Percentiles rank a stretch among this genome's conserved stretches.
phyloP scores from a whole-genome alignment of 169 alveolate species.

The Cryptosporidium xiaoi region DNA sequence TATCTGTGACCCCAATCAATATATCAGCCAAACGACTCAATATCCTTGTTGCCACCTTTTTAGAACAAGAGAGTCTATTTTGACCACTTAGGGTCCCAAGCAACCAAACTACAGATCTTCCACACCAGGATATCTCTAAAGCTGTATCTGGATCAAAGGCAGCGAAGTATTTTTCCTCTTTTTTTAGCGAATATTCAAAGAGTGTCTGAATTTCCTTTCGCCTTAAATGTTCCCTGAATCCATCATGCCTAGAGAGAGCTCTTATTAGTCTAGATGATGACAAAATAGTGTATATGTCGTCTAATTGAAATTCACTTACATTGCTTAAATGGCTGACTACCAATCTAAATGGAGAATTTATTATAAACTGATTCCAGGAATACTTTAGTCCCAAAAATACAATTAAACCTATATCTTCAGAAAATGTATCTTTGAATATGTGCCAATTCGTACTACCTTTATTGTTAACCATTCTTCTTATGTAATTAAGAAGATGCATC shows the following conservation, averaged over 20 bases:
- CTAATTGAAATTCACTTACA: slow-evolving; percentile 51
- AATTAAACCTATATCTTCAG: slow-evolving; percentile 44
- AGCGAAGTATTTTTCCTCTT: slow-evolving; percentile 63
- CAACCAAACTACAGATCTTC: slow-evolving; percentile 35
- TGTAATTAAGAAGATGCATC: slow-evolving; percentile 47
- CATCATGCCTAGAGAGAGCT: slow-evolving; percentile 51
- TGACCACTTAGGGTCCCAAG: slow-evolving; percentile 58
- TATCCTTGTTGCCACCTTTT: slow-evolving; percentile 63
- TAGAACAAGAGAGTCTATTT: slow-evolving; percentile 56
- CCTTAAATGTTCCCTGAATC: slow-evolving; percentile 58
- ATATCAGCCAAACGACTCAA: slow-evolving; percentile 54
- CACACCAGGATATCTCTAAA: slow-evolving; percentile 64
- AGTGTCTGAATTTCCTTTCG: slow-evolving; percentile 10
- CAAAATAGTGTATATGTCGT: slow-evolving; percentile 33
- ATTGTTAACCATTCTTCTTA: slow-evolving; percentile 37
- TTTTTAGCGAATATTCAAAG: slow-evolving; percentile 61
- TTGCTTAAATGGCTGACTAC: slow-evolving; percentile 31
- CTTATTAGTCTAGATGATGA: slow-evolving; percentile 57
- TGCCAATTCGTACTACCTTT: slow-evolving; percentile 48
- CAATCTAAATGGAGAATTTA: slow-evolving; percentile 42
- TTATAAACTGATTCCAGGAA: slow-evolving; percentile 64
- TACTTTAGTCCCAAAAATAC: slow-evolving; percentile 56
- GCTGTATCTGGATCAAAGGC: slow-evolving; percentile 73
- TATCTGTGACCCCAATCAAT: slow-evolving; percentile 46
- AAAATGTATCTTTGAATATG: slow-evolving; percentile 51